Evolutionary conservation across 768 basidiomycete species (phyloP), one percentile per base, ranked within the genome.

Genomic region (Auriculariales sp.): DNA sequence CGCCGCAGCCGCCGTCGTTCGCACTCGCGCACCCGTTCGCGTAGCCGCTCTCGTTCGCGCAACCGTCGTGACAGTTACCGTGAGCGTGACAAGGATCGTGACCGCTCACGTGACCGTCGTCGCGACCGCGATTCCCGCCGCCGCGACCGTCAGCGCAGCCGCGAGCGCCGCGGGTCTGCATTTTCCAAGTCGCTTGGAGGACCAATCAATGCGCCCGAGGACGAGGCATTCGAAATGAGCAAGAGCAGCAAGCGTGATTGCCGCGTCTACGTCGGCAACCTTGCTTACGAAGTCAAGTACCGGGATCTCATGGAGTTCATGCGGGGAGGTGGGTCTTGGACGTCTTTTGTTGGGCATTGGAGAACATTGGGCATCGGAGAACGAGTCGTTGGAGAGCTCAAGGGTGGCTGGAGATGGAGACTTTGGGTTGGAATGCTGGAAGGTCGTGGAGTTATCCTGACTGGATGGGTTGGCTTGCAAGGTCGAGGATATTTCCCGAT

Each of bases 231-330:
- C 59, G 94, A 93, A 64, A 94, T 97, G 58, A 81, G 91, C 61
- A 93, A 95, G 66, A 77, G 83, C 62, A 91, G 87, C 83, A 90
- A 93, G 77, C 79, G 89, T 70, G 95, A 98, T 75, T 91, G 97
- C 66, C 77, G 94, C 58, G 91, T 98, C 60, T 99, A 99, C 61
- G 90, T 97, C 66, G 94, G 95, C 62, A 99, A 99, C 67, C 79
- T 99, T 68, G 90, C 88, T 64, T 99, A 97, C 74, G 89, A 94
- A 66, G 89, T 92, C 81, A 93, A 84, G 71, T 98, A 94, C 71
- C 79, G 91, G 69, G 95, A 98, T 73, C 75, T 99, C 68, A 91
- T 93, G 79, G 91, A 97, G 81, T 97, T 95, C 66, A 94, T 95
- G 91, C 78, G 88, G 83, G 88, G 89, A 91, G 92, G 93, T 95